A percentile compares a stretch with the other conserved stretches of the same genome.
Evolutionary conservation across 768 basidiomycete species (phyloP).

Genomic region (Suillus placidus): DNA sequence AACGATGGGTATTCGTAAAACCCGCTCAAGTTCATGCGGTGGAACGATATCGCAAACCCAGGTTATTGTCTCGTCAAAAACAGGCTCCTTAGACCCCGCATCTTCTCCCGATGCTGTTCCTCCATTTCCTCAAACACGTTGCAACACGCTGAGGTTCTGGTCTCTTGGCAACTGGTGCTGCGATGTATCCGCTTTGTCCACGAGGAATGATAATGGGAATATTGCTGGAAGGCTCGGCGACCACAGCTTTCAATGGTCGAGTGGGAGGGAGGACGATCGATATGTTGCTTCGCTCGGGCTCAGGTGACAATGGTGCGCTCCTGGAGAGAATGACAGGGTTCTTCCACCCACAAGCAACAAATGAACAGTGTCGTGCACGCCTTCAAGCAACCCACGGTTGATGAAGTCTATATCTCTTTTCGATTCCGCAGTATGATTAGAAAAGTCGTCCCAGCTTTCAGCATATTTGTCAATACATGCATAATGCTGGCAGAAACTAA

Average conservation of each 20-base stretch:
- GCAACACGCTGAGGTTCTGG: slow-evolving; percentile 57
- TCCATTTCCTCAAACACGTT: slow-evolving; percentile 83
- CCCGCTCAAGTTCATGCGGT: slow-evolving; percentile 21
- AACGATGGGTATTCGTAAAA: slow-evolving; percentile 19
- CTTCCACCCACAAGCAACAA: slow-evolving; percentile 19
- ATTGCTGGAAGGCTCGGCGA: slow-evolving; percentile 38
- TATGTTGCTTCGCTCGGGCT: slow-evolving; percentile 27
- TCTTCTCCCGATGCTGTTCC: slow-evolving; percentile 83
- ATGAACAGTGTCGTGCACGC: slow-evolving; percentile 25
- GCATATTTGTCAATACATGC: slow-evolving; percentile 2
- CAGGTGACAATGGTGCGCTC: slow-evolving; percentile 21
- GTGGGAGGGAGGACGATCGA: slow-evolving; percentile 35
- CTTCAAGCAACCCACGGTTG: slow-evolving; percentile 24
- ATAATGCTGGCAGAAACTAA: background rate
- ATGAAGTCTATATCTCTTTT: slow-evolving; percentile 14
- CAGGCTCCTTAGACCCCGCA: slow-evolving; percentile 56
- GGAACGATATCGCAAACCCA: slow-evolving; percentile 32
- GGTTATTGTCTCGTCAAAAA: background rate
- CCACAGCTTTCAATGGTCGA: slow-evolving; percentile 37
- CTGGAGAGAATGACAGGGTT: slow-evolving; percentile 30
- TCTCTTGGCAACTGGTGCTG: slow-evolving; percentile 50
- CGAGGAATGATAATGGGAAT: slow-evolving; percentile 47
- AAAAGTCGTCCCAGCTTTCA: slow-evolving; percentile 32
- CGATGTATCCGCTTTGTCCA: slow-evolving; percentile 29
- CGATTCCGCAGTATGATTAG: slow-evolving; percentile 28